Base-by-base conservation (phyloP, 257 asterid genomes). In the Striga asiatica region DNA sequence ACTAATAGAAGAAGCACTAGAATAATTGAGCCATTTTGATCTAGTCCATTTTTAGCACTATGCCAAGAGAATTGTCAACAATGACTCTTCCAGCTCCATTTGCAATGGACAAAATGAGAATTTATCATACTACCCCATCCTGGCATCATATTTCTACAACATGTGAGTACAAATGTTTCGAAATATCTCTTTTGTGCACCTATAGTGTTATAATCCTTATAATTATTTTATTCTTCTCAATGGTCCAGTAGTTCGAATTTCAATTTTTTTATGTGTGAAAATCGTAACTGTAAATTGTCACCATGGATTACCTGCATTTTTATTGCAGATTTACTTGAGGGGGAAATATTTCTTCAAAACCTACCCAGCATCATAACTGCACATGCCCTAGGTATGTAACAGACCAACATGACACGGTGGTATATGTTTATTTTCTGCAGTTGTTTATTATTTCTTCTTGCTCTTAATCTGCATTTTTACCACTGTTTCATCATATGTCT, bases 291-390 rank as follows among this genome's bases (percentile, higher is more conserved):
- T 64, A 8, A 25, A 60, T n/a, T n/a, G n/a, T n/a, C n/a, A n/a
- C 41, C 53, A 31, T 7, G 38, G n/a, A 21, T 45, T 41, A 29
- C 42, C 42, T 70, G 60, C 16, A 41, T 70, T 62, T 63, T 39
- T 56, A 66, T 70, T 66, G 52, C 87, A 87, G 98, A 79, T 67
- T 49, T 92, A 75, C 97, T 88, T 8, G 95, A 82, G 78, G 97
- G 98, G 47, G 95, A 91, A 66, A 88, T 91, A 72, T 91, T 91
- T 78, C 97, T 91, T 47, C 98, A 91, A 75, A 91, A 91, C 76
- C 85, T 91, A 64, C 98, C 98, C 20, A 91, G 97, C 82, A 82
- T 91, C 77, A 69, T 91, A 32, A 61, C 95, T 62, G 95, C 93
- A 14, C 94, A 85, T 67, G 97, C 82, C 60, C 72, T 91, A 58